Conservation (phyloP, 2,329 filamentous ascomycete species). For the Boeremia lycopersici region DNA sequence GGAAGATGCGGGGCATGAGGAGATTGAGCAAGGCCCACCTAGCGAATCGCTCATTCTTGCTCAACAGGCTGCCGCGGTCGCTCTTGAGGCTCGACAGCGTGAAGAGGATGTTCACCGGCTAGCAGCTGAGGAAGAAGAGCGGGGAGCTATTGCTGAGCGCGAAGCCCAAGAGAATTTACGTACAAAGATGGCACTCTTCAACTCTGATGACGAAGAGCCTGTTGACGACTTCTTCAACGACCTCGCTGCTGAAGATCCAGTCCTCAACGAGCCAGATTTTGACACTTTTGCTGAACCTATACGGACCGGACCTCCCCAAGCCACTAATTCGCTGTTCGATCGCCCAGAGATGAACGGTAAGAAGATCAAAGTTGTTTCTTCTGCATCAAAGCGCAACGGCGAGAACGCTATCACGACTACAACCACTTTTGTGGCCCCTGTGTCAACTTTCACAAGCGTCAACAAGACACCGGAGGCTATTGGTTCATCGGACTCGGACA, state of each 20-base stretch:
- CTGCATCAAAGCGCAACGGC: slow-evolving; percentile 28
- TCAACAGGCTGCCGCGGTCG: slow-evolving; percentile 31
- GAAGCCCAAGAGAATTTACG: slow-evolving; percentile 44
- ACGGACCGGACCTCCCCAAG: slow-evolving; percentile 23
- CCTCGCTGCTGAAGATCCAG: slow-evolving; percentile 27
- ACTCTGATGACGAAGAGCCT: slow-evolving; percentile 34
- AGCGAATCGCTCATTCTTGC: slow-evolving; percentile 32
- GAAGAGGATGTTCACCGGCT: slow-evolving; percentile 23
- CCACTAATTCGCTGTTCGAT: slow-evolving; percentile 37
- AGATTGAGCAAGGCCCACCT: slow-evolving; percentile 33
- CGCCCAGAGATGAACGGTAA: slow-evolving; percentile 39
- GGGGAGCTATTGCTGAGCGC: slow-evolving; percentile 29
- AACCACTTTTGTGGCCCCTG: slow-evolving; percentile 18
- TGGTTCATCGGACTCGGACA: slow-evolving; percentile 36
- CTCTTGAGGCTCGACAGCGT: slow-evolving; percentile 30
- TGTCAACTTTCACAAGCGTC: slow-evolving; percentile 26
- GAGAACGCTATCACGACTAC: slow-evolving; percentile 18
- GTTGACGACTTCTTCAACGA: slow-evolving; percentile 37
- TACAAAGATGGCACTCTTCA: slow-evolving; percentile 43
- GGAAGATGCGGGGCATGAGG: slow-evolving; percentile 35
- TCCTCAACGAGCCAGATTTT: slow-evolving; percentile 7
- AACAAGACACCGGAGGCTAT: slow-evolving; percentile 24
- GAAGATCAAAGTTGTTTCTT: slow-evolving; percentile 44
- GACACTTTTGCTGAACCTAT: background rate
- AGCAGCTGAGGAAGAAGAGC: slow-evolving; percentile 17